Conservation (phyloP, 2,329 filamentous ascomycete genomes). For the Cercospora zeae-maydis region DNA sequence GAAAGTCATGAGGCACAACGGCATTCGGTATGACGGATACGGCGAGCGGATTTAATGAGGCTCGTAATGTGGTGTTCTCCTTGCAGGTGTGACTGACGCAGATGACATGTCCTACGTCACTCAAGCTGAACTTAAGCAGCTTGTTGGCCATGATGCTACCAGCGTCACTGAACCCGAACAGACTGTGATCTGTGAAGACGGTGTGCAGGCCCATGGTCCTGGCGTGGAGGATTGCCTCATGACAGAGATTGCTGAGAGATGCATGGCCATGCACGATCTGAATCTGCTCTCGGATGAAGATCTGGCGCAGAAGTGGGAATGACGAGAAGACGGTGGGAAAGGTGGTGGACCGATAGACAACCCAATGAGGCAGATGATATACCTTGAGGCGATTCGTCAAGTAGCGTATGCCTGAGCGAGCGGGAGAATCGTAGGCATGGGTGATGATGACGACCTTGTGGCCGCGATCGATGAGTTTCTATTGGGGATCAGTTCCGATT, state of each 20-base stretch:
- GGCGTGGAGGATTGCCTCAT: conserved; percentile 91
- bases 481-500: neutral
- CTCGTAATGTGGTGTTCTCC: conserved; percentile 93
- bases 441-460: conserved; percentile 99
- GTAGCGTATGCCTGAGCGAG: conserved; percentile 83
- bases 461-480: conserved; percentile 93
- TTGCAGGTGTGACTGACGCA: conserved; percentile 99
- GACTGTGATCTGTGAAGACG: conserved; percentile 94
- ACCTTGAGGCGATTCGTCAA: conserved; percentile 97
- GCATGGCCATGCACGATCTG: conserved; percentile 98
- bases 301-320: conserved; percentile 96
- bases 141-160: conserved; percentile 96
- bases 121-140: conserved; percentile 89
- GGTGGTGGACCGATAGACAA: conserved; percentile 89
- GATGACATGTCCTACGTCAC: conserved; percentile 96
- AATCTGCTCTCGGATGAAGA: conserved; percentile 88
- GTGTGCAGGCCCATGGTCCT: conserved; percentile 94
- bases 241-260: conserved; percentile 86
- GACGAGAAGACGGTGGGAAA: conserved; percentile 98
- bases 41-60: conserved; percentile 91
- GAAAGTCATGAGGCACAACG: conserved; percentile 93
- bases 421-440: conserved; percentile 72
- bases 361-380: conserved; percentile 93
- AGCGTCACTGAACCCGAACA: conserved; percentile 96
- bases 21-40: conserved; percentile 98